Evolutionary conservation across 371 early-diverging fungal genomes (phyloP).

Genomic region (Dipsacomyces acuminosporus): DNA sequence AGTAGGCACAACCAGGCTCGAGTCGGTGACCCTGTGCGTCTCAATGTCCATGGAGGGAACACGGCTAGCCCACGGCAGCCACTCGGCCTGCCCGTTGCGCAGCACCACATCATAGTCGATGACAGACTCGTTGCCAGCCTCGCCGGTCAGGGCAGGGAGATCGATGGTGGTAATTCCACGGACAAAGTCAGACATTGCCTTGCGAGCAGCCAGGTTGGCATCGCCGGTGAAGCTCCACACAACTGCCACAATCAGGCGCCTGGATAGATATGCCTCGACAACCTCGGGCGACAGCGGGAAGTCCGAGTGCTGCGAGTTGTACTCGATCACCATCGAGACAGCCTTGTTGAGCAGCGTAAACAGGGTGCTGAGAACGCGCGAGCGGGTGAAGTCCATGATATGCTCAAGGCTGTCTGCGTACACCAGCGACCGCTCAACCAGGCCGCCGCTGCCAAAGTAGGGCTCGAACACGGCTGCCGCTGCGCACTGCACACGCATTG

Average conservation of each 20-base stretch:
- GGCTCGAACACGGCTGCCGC: slow-evolving; percentile 70
- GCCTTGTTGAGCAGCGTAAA: slow-evolving; percentile 89
- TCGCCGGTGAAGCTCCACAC: slow-evolving; percentile 98
- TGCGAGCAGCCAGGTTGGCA: slow-evolving; percentile 69
- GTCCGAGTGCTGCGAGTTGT: slow-evolving; percentile 85
- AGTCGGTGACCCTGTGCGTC: slow-evolving; percentile 86
- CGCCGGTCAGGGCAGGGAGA: slow-evolving; percentile 61
- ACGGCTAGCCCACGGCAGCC: slow-evolving; percentile 84
- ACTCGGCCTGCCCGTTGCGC: slow-evolving; percentile 64
- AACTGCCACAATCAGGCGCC: slow-evolving; percentile 73
- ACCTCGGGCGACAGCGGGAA: slow-evolving; percentile 81
- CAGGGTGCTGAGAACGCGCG: slow-evolving; percentile 81
- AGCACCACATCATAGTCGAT: slow-evolving; percentile 90
- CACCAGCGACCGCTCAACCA: slow-evolving; percentile 70
- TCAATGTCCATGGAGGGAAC: slow-evolving; percentile 96
- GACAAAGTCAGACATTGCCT: slow-evolving; percentile 77
- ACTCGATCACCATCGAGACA: slow-evolving; percentile 77
- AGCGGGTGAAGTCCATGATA: slow-evolving; percentile 94
- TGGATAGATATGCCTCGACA: slow-evolving; percentile 72
- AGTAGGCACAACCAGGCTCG: slow-evolving; percentile 96
- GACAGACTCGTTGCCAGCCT: slow-evolving; percentile 51
- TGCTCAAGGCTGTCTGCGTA: slow-evolving; percentile 75
- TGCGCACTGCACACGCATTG: slow-evolving; percentile 65
- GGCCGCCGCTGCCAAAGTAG: slow-evolving; percentile 66
- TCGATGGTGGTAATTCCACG: slow-evolving; percentile 74